Conservation (phyloP, 192 early-diverging fungal genomes). For the Phlyctochytrium arcticum region DNA sequence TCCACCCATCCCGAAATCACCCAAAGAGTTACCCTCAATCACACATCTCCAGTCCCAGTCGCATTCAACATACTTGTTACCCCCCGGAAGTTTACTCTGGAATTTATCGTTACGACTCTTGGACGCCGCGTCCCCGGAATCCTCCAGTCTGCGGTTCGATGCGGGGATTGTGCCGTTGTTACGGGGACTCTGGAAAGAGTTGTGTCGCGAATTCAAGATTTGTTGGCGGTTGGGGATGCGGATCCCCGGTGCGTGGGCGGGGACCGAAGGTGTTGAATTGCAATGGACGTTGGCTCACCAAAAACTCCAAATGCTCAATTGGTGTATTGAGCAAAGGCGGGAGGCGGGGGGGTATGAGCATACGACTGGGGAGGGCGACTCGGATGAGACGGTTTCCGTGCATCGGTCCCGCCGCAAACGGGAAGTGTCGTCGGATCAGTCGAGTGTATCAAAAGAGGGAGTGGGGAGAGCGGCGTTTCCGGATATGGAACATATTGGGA, state of each 20-base stretch:
- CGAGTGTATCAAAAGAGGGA: no score
- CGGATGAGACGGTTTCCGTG: not conserved
- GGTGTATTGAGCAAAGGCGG: slow-evolving; percentile 21
- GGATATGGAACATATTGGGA: not conserved
- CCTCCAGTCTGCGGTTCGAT: slow-evolving; percentile 6
- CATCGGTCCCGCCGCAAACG: not conserved
- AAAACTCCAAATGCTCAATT: slow-evolving; percentile 39
- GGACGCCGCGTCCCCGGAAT: slow-evolving; percentile 13
- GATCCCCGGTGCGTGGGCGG: slow-evolving; percentile 19
- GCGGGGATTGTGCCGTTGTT: slow-evolving; percentile 1
- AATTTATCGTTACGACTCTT: slow-evolving; percentile 8
- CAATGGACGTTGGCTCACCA: slow-evolving; percentile 29
- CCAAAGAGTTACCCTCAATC: not conserved
- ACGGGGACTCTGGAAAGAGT: slow-evolving; percentile 18
- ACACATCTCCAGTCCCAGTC: not conserved
- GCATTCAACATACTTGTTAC: not conserved
- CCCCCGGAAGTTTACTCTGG: slow-evolving; percentile 3
- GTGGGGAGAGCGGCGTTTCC: no score
- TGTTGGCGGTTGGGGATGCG: slow-evolving; percentile 18
- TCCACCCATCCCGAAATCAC: not conserved
- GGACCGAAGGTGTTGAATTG: slow-evolving; percentile 22
- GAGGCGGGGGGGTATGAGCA: not conserved
- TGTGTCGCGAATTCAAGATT: slow-evolving; percentile 4
- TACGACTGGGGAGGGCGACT: no score
- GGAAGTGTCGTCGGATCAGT: not conserved